Base-by-base conservation (phyloP, 805 yeast genomes). In the Metschnikowia kofuensis region DNA sequence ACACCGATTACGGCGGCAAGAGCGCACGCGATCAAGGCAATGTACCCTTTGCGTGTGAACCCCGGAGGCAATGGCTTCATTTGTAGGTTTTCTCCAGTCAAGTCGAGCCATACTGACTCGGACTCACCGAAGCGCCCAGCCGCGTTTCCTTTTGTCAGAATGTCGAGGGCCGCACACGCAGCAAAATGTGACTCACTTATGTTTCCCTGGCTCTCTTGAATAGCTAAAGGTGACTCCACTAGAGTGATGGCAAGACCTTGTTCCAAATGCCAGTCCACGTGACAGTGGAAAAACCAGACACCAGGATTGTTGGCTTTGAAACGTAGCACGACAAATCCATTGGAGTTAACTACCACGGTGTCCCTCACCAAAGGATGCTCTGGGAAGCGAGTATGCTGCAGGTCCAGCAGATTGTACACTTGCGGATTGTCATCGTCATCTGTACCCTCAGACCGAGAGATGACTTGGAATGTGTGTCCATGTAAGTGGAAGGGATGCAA, bases 261-360 rank as follows among this genome's bases (percentile, higher is more conserved):
- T 57, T 82, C 85, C 64, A 87, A 77, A 68, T 87, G 95, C 85
- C 90, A 87, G 60, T 87, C 92, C 47, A 87, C 80, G 62, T 88
- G 96, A 68, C 97, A 90, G 65, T 90, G 97, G 83, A 90, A 87
- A 52, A 86, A 80, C 97, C 97, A 91, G 27, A 89, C 84, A 49
- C 97, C 97, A 2, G 97, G 96, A 60, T 91, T 90, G 60, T 86
- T 82, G 11, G 96, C 89, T 58, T 72, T 77, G 66, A 89, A 89
- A 56, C 97, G 74, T 31, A 83, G 61, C 14, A 84, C 90, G 44
- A 83, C 65, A 63, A 82, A 79, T 2, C 91, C 88, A 57, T 84
- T 82, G 32, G 85, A 80, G 44, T 82, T 79, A 14, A 89, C 81
- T 55, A 77, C 72, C 16, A 82, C 82, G 0, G 92, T 85, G 62